These are phyloP conservation scores for Amphicarpaea edgeworthii DNA, from an alignment of 306 rosid genomes.

Conservation along the genomic window DNA sequence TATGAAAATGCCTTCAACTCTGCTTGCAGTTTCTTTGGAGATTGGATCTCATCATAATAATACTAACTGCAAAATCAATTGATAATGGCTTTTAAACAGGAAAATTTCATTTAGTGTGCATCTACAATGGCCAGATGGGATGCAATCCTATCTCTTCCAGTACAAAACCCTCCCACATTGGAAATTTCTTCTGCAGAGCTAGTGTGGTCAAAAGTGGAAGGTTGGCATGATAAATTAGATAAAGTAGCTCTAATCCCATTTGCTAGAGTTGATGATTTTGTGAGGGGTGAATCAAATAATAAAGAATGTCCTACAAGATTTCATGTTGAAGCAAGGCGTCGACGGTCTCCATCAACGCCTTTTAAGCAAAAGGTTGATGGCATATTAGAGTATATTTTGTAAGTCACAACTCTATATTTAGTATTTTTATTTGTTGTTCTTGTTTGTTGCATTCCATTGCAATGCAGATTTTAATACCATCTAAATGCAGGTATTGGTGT, in stretches of 20 bases:
- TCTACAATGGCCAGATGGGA: constrained; percentile 92
- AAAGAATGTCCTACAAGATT: constrained; percentile 87
- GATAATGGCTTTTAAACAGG: constrained; percentile 28
- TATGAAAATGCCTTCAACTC: constrained; percentile 18
- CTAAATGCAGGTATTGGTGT: constrained; percentile 84
- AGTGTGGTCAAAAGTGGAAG: constrained; percentile 93
- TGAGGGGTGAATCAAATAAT: constrained; percentile 84
- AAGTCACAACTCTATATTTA: constrained; percentile 49
- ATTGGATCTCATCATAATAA: not conserved
- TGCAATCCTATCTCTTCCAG: constrained; percentile 87
- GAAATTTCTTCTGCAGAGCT: constrained; percentile 78
- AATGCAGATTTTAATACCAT: constrained; percentile 35
- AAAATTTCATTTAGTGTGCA: not conserved
- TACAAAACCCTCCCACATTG: constrained; percentile 87
- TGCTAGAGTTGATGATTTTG: constrained; percentile 90
- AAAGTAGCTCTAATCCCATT: constrained; percentile 85
- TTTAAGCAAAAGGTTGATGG: constrained; percentile 94
- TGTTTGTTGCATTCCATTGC: constrained; percentile 27
- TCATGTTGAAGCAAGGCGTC: constrained; percentile 89
- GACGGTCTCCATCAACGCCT: constrained; percentile 57
- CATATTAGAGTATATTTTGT: constrained; percentile 90
- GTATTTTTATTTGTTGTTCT: not conserved
- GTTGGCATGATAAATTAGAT: constrained; percentile 87
- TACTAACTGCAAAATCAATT: not conserved
- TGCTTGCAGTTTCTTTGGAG: constrained; percentile 25